Percentiles rank a stretch among this genome's conserved stretches.
Conservation (phyloP, 2,329 filamentous ascomycete species). For the Hymenotorrendiella dingleyae region DNA sequence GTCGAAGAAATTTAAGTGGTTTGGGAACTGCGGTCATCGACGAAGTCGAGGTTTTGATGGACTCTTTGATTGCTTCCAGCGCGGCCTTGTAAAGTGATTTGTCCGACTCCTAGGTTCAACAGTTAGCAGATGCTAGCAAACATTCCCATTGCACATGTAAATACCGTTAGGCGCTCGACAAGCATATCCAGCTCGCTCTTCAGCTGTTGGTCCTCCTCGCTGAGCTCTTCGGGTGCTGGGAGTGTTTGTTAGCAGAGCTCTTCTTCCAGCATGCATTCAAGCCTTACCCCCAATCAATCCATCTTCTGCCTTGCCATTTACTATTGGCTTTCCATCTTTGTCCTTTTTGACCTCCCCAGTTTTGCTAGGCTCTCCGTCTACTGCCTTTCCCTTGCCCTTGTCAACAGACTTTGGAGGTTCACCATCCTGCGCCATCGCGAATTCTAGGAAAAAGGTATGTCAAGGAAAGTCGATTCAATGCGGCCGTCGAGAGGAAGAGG, state of each 20-base stretch:
- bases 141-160: slow-evolving; percentile 14
- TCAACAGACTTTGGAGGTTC: slow-evolving; percentile 78
- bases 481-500: no score
- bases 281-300: slow-evolving; percentile 39
- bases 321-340: slow-evolving; percentile 63
- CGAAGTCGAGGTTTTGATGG: slow-evolving; percentile 97
- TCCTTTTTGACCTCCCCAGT: slow-evolving; percentile 51
- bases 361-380: slow-evolving; percentile 59
- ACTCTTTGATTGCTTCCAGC: slow-evolving; percentile 93
- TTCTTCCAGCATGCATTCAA: slow-evolving; percentile 6
- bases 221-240: slow-evolving; percentile 73
- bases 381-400: slow-evolving; percentile 94
- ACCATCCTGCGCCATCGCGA: slow-evolving; percentile 86
- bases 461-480: neutral
- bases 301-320: slow-evolving; percentile 72
- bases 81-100: slow-evolving; percentile 83
- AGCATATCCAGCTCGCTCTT: slow-evolving; percentile 98
- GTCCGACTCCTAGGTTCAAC: slow-evolving; percentile 65
- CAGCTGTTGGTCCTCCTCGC: slow-evolving; percentile 94
- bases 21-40: slow-evolving; percentile 99
- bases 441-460: slow-evolving; percentile 15
- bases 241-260: slow-evolving; percentile 31
- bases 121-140: slow-evolving; percentile 11
- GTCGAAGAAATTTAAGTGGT: slow-evolving; percentile 93
- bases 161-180: slow-evolving; percentile 85